Conservation (phyloP, 768 basidiomycete species). For the Xerocomus spinulosus region DNA sequence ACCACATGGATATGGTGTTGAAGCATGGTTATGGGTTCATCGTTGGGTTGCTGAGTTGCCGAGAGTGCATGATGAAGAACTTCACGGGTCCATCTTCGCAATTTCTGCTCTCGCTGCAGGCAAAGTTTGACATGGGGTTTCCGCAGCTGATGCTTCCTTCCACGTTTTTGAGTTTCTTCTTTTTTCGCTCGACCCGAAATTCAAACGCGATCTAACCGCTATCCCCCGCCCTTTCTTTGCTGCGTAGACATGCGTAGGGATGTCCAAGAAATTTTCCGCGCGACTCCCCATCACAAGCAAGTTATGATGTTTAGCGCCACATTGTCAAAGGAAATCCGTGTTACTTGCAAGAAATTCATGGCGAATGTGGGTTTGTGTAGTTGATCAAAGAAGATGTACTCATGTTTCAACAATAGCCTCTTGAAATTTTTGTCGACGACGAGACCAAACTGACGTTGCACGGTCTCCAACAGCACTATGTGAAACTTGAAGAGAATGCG, state of each 20-base stretch:
- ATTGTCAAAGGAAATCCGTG: conserved; percentile 91
- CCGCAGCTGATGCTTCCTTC: conserved; percentile 8
- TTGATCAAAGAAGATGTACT: background rate
- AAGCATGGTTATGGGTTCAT: conserved; percentile 35
- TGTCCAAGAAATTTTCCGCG: conserved; percentile 99
- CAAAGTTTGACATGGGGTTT: conserved; percentile 15
- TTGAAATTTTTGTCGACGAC: conserved; percentile 99
- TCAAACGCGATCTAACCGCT: conserved; percentile 60
- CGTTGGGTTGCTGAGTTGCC: conserved; percentile 35
- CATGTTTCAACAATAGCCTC: conserved; percentile 54
- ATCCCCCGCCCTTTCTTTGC: conserved; percentile 49
- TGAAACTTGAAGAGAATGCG: conserved; percentile 89
- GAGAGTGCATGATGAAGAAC: conserved; percentile 35
- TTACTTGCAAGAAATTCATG: conserved; percentile 99
- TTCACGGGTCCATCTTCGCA: conserved; percentile 32
- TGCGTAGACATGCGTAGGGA: conserved; percentile 98
- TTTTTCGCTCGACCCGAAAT: conserved; percentile 47
- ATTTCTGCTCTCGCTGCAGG: conserved; percentile 31
- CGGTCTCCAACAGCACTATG: conserved; percentile 97
- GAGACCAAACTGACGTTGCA: conserved; percentile 98
- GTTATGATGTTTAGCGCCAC: conserved; percentile 99
- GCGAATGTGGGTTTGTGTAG: conserved; percentile 66
- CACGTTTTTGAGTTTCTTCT: conserved; percentile 46
- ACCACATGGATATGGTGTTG: conserved; percentile 37
- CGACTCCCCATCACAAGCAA: conserved; percentile 99